phyloP scores from a whole-genome alignment of 2,329 filamentous ascomycete species.

The Ilyonectria destructans region DNA sequence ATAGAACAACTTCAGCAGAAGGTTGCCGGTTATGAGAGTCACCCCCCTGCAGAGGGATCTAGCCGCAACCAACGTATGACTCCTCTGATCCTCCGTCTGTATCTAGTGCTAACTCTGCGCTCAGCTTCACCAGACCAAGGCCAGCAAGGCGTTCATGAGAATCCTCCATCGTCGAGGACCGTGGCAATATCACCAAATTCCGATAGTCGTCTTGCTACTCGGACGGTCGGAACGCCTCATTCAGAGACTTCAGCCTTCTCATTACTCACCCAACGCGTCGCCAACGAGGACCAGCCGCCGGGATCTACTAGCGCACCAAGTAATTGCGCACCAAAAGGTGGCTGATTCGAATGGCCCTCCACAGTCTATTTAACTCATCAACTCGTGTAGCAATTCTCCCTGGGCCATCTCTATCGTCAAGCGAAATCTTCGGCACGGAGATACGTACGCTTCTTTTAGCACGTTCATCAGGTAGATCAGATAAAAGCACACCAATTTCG shows the following conservation, averaged over 20 bases:
- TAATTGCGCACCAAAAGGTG: constrained; percentile 17
- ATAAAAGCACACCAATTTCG: constrained; percentile 24
- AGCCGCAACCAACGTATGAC: background rate
- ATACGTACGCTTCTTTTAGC: constrained; percentile 28
- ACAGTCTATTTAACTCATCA: background rate
- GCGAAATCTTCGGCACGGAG: constrained; percentile 37
- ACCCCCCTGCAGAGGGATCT: background rate
- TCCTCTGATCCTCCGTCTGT: background rate
- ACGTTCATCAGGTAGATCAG: constrained; percentile 19
- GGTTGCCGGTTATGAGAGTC: constrained; percentile 17
- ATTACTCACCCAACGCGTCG: constrained; percentile 20
- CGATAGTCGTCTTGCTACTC: background rate
- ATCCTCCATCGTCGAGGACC: background rate
- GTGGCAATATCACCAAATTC: background rate
- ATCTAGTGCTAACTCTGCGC: background rate
- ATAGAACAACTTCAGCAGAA: constrained; percentile 19
- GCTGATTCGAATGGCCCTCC: background rate
- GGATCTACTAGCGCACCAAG: constrained; percentile 1
- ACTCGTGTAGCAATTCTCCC: constrained; percentile 19
- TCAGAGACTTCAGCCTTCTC: constrained; percentile 31
- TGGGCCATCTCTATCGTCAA: constrained; percentile 32
- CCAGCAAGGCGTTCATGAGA: background rate
- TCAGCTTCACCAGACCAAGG: constrained; percentile 6
- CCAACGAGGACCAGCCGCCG: constrained; percentile 3
- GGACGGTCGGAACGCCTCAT: constrained; percentile 19